Base-by-base conservation (phyloP, 768 basidiomycete species). In the Pleurotus sapidus region DNA sequence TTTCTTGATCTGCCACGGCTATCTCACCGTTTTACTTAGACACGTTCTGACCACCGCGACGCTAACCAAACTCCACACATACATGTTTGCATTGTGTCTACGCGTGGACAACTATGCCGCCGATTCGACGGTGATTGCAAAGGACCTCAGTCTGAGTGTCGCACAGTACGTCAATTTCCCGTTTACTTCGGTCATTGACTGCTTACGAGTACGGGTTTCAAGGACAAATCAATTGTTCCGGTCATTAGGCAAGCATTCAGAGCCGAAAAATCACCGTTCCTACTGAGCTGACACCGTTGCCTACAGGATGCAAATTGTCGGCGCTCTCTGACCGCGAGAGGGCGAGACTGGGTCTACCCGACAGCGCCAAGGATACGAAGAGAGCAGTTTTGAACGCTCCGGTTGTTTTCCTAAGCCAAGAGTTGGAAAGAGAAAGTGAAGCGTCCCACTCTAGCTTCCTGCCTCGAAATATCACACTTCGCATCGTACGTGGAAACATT, bases 51-150 rank as follows among this genome's bases (percentile, higher is more conserved):
- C 95, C 2, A 78, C 87, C 5, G 78, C 84, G 55, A 88, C 80
- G 34, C 82, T 89, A 66, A 87, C 87, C 2, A 84, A 81, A 63
- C 75, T 96, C 2, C 71, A 94, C 57, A 84, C 90, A 1, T 83
- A 93, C 64, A 80, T 95, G 66, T 88, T 96, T 59, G 87, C 89
- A 1, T 74, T 96, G 0, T 91, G 88, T 64, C 81, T 97, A 25
- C 84, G 81, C 49, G 68, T 94, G 5, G 94, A 97, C 61, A 83
- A 85, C 54, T 96, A 84, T 64, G 84, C 85, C 0, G 82, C 87
- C 0, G 87, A 97, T 60, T 78, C 86, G 0, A 74, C 78, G 1
- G 65, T 80, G 25, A 72, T 97, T 34, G 90, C 93, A 2, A 74
- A 78, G 5, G 95, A 97, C 71, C 71, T 98, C 5, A 83, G 79